Evolutionary conservation across 192 early-diverging fungal species (phyloP).

Genomic region (Phycomyces nitens): DNA sequence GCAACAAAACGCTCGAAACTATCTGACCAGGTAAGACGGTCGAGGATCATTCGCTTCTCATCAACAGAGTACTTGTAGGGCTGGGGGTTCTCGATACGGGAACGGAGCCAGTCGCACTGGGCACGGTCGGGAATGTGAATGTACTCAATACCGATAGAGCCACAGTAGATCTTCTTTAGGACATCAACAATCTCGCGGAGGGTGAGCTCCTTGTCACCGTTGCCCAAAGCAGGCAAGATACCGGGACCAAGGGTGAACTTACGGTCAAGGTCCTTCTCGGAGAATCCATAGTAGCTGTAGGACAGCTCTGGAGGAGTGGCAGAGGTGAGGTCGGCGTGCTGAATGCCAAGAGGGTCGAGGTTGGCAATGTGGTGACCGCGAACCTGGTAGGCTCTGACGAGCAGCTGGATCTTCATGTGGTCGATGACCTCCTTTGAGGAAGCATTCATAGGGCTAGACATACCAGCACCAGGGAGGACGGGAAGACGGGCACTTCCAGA

Average conservation of each 20-base stretch:
- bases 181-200: slow-evolving; percentile 87
- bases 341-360: slow-evolving; percentile 92
- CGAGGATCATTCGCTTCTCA: slow-evolving; percentile 88
- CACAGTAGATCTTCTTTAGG: slow-evolving; percentile 85
- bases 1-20: slow-evolving; percentile 95
- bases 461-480: slow-evolving; percentile 49
- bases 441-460: slow-evolving; percentile 28
- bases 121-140: slow-evolving; percentile 96
- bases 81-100: slow-evolving; percentile 85
- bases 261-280: slow-evolving; percentile 87
- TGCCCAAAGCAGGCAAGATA: slow-evolving; percentile 84
- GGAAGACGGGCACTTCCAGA: slow-evolving; percentile 57
- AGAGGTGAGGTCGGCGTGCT: slow-evolving; percentile 48
- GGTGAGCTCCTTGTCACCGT: slow-evolving; percentile 70
- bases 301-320: slow-evolving; percentile 77
- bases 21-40: slow-evolving; percentile 96
- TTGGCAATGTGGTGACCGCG: slow-evolving; percentile 95
- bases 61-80: slow-evolving; percentile 87
- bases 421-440: slow-evolving; percentile 74
- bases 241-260: slow-evolving; percentile 92
- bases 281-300: slow-evolving; percentile 90
- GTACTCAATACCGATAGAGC: slow-evolving; percentile 95
- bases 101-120: slow-evolving; percentile 96
- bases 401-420: slow-evolving; percentile 96
- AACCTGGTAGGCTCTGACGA: slow-evolving; percentile 94